Evolutionary conservation across 306 rosid species (phyloP).

Genomic region (Pyrus pyrifolia): DNA sequence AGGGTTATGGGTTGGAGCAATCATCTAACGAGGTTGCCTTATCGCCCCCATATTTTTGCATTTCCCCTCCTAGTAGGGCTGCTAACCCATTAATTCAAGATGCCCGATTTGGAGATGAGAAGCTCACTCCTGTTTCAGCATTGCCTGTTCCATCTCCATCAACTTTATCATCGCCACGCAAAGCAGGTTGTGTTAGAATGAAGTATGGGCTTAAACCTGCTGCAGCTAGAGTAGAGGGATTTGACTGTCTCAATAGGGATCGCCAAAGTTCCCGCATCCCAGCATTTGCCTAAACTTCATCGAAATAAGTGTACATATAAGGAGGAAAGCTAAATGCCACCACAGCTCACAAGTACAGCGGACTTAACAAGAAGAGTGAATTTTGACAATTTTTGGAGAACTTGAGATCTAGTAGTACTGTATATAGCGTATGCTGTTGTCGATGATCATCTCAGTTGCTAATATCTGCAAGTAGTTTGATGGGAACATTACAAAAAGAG

Average conservation of each 20-base stretch:
- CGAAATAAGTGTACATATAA: constrained; percentile 65
- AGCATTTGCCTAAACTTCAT: constrained; percentile 55
- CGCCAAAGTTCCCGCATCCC: constrained; percentile 78
- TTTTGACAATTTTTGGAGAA: constrained; percentile 24
- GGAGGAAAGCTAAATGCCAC: constrained; percentile 48
- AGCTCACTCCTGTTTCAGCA: constrained; percentile 22
- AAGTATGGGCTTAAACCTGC: constrained; percentile 66
- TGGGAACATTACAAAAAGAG: constrained; percentile 19
- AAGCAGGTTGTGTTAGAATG: constrained; percentile 67
- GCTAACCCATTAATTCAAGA: constrained; percentile 74
- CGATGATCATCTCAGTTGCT: constrained; percentile 27
- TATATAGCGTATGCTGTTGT: constrained; percentile 26
- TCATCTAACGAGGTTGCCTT: constrained; percentile 39
- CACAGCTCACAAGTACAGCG: constrained; percentile 24
- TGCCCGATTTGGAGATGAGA: constrained; percentile 63
- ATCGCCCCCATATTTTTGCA: constrained; percentile 80
- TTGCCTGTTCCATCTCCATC: constrained; percentile 46
- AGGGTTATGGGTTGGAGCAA: constrained; percentile 48
- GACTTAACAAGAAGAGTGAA: constrained; percentile 38
- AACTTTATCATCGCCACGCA: constrained; percentile 45
- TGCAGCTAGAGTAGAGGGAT: constrained; percentile 95
- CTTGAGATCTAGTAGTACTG: constrained; percentile 29
- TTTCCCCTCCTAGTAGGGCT: constrained; percentile 78
- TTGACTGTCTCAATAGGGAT: constrained; percentile 81
- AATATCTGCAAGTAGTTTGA: constrained; percentile 29